phyloP scores from a whole-genome alignment of 164 flowering plant genomes.

The Magnolia kwangsiensis region DNA sequence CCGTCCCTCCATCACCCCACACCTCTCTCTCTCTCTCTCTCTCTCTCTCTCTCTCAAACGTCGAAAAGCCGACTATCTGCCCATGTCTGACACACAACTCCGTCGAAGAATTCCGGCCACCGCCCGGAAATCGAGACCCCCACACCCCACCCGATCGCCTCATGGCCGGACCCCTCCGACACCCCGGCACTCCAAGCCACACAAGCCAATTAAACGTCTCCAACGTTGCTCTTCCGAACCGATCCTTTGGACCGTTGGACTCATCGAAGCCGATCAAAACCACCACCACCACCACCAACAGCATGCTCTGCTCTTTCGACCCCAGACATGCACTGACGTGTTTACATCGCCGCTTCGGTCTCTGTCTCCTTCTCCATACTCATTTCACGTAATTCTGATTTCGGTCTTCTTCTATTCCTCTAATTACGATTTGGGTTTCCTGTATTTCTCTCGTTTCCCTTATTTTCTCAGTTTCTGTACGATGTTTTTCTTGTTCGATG shows the following conservation, averaged over 20 bases:
- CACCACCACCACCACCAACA: background rate
- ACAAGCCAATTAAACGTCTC: constrained; percentile 25
- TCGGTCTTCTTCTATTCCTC: background rate
- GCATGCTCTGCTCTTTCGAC: constrained; percentile 16
- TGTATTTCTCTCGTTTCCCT: background rate
- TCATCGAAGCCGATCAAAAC: background rate
- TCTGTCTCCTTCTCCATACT: constrained; percentile 6
- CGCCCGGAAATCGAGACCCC: constrained; percentile 20
- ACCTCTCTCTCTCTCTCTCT: background rate
- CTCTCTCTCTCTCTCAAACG: background rate
- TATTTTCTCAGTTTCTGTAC: background rate
- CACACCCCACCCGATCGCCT: constrained; percentile 21
- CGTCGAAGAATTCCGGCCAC: constrained; percentile 19
- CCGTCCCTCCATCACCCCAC: background rate
- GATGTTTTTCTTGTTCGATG: background rate
- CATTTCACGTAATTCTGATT: constrained; percentile 23
- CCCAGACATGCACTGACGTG: constrained; percentile 35
- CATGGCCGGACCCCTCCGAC: constrained; percentile 17
- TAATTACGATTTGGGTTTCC: background rate
- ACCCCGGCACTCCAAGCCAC: constrained; percentile 11
- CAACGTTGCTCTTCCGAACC: constrained; percentile 50
- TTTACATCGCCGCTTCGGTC: constrained; percentile 23
- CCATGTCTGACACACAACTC: constrained; percentile 31
- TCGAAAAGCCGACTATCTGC: background rate
- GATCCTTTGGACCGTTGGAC: constrained; percentile 17